Conservation (phyloP, 306 rosid species). For the Myrica gale region DNA sequence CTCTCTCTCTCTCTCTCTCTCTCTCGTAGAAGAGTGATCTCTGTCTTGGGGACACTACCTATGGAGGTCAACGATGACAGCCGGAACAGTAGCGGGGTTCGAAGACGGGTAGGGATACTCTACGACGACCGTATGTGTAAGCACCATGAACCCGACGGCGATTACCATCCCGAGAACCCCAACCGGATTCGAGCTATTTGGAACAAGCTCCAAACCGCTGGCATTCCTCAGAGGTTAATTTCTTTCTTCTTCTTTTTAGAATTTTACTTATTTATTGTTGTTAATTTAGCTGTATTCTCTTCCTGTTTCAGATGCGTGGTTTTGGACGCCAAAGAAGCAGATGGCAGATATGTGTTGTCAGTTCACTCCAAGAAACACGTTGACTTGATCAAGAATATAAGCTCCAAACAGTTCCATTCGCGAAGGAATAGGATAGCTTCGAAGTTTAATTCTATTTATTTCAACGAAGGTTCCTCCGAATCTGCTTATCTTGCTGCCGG, state of each 20-base stretch:
- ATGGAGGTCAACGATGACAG: slow-evolving; percentile 28
- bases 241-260: not conserved
- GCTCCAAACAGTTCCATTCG: slow-evolving; percentile 50
- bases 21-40: not conserved
- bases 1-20: not conserved
- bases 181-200: slow-evolving; percentile 68
- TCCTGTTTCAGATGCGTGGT: slow-evolving; percentile 67
- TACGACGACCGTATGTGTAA: slow-evolving; percentile 84
- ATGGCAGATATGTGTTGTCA: slow-evolving; percentile 49
- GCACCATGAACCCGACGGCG: slow-evolving; percentile 47
- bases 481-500: slow-evolving; percentile 94
- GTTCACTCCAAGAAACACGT: slow-evolving; percentile 70
- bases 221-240: slow-evolving; percentile 55
- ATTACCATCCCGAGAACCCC: slow-evolving; percentile 79
- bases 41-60: not conserved
- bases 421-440: slow-evolving; percentile 49
- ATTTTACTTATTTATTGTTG: not conserved
- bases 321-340: slow-evolving; percentile 72
- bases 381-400: slow-evolving; percentile 59
- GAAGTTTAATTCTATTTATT: slow-evolving; percentile 59
- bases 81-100: slow-evolving; percentile 2
- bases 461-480: slow-evolving; percentile 81
- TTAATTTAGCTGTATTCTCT: not conserved
- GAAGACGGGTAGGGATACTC: slow-evolving; percentile 61
- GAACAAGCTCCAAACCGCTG: slow-evolving; percentile 56